phyloP scores from a whole-genome alignment of 371 early-diverging fungal species.

The Synchytrium microbalum region DNA sequence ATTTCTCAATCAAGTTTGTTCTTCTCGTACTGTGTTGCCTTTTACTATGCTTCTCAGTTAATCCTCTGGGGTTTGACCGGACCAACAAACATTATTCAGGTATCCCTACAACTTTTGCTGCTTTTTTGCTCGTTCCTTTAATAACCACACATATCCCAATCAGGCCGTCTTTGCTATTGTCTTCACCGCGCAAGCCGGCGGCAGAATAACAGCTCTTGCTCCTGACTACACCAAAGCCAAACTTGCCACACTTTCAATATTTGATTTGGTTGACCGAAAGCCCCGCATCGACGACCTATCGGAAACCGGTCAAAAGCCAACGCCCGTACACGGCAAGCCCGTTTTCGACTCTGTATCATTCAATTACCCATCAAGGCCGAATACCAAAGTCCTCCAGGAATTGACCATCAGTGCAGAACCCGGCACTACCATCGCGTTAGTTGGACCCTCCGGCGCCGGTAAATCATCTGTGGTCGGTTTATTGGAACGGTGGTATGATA shows the following conservation, averaged over 20 bases:
- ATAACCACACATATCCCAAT: not conserved
- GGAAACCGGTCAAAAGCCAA: not conserved
- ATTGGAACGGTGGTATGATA: conserved; percentile 9
- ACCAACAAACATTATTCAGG: not conserved
- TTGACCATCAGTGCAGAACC: conserved; percentile 61
- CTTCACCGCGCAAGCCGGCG: conserved; percentile 16
- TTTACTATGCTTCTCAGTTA: not conserved
- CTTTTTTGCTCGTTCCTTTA: not conserved
- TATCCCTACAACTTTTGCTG: not conserved
- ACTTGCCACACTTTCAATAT: conserved; percentile 17
- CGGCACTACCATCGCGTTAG: conserved; percentile 77
- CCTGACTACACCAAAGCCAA: conserved; percentile 16
- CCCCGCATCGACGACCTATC: not conserved
- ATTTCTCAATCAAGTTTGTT: not conserved
- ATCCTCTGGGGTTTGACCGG: not conserved
- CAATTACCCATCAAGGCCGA: conserved; percentile 14
- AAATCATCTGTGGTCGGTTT: conserved; percentile 77
- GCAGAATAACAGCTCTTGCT: conserved; percentile 9
- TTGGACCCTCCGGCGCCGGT: conserved; percentile 68
- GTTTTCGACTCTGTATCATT: no score
- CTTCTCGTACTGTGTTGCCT: conserved; percentile 3
- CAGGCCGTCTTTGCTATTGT: not conserved
- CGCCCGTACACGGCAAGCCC: conserved; percentile 34
- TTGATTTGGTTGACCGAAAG: not conserved
- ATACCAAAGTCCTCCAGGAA: not conserved